phyloP scores from a whole-genome alignment of 2,329 filamentous ascomycete species.

The Cordyceps fumosorosea region DNA sequence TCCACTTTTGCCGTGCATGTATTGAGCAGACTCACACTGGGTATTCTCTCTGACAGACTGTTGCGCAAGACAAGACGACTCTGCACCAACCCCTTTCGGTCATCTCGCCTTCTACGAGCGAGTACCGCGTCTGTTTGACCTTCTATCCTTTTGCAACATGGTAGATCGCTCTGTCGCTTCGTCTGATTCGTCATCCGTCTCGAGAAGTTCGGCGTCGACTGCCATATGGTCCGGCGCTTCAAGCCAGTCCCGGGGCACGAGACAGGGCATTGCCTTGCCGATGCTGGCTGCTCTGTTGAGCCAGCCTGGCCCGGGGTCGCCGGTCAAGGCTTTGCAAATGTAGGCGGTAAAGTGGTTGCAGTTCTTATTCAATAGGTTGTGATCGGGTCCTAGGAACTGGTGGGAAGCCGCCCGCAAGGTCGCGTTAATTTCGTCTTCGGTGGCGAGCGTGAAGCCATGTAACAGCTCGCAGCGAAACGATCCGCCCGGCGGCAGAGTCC shows the following conservation, averaged over 20 bases:
- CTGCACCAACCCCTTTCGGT: neutral
- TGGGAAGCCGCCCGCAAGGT: conserved; percentile 64
- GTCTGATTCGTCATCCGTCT: conserved; percentile 48
- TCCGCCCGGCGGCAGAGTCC: conserved; percentile 66
- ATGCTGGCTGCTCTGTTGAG: conserved; percentile 80
- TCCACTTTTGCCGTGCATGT: neutral
- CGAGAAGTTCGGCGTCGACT: conserved; percentile 62
- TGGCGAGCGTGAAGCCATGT: conserved; percentile 69
- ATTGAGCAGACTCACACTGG: neutral
- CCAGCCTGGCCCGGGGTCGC: conserved; percentile 64
- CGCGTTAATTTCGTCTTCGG: conserved; percentile 61
- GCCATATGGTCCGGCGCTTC: conserved; percentile 70
- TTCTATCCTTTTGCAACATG: conserved; percentile 45
- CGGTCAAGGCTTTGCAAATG: conserved; percentile 67
- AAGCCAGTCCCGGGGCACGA: conserved; percentile 78
- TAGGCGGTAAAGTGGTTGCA: conserved; percentile 85
- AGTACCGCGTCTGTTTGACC: neutral
- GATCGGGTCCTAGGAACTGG: conserved; percentile 66
- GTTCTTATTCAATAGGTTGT: conserved; percentile 77
- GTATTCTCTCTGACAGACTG: neutral
- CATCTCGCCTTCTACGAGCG: neutral
- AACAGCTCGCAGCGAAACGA: conserved; percentile 70
- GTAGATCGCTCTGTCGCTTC: conserved; percentile 17
- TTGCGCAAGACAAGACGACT: neutral
- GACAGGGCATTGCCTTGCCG: conserved; percentile 71